These are phyloP conservation scores for Trametes gibbosa DNA, from an alignment of 768 basidiomycete genomes.

Conservation along the genomic window DNA sequence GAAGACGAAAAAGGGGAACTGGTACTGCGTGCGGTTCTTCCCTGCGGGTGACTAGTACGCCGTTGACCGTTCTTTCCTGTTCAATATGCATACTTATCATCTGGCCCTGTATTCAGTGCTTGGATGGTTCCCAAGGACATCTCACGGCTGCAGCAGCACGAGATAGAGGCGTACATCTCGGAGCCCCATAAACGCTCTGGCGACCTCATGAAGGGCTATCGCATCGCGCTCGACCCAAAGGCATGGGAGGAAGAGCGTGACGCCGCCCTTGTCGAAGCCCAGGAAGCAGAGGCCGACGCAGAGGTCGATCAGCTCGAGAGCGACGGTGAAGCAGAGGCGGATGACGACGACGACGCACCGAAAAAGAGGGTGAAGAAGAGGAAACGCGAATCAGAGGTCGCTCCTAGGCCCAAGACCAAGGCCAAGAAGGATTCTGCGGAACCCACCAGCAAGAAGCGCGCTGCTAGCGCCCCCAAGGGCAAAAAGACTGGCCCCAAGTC, in stretches of 20 bases:
- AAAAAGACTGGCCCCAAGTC: conserved; percentile 62
- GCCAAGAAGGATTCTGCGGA: conserved; percentile 42
- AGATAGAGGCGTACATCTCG: conserved; percentile 81
- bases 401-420: conserved; percentile 42
- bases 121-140: conserved; percentile 87
- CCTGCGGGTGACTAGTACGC: conserved; percentile 92
- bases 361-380: conserved; percentile 53
- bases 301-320: conserved; percentile 67
- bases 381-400: conserved; percentile 60
- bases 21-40: conserved; percentile 85
- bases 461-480: conserved; percentile 34
- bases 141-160: conserved; percentile 68
- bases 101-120: conserved; percentile 47
- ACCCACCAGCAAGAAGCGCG: conserved; percentile 37
- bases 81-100: conserved; percentile 10
- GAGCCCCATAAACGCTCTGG: conserved; percentile 75
- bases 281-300: conserved; percentile 51
- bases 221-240: conserved; percentile 69
- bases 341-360: conserved; percentile 42
- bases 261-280: conserved; percentile 31
- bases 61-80: conserved; percentile 1
- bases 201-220: conserved; percentile 75
- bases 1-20: conserved; percentile 62
- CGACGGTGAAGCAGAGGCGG: conserved; percentile 50
- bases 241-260: conserved; percentile 57